Evolutionary conservation across 768 basidiomycete species (phyloP).

Genomic region (Termitomyces sp.): DNA sequence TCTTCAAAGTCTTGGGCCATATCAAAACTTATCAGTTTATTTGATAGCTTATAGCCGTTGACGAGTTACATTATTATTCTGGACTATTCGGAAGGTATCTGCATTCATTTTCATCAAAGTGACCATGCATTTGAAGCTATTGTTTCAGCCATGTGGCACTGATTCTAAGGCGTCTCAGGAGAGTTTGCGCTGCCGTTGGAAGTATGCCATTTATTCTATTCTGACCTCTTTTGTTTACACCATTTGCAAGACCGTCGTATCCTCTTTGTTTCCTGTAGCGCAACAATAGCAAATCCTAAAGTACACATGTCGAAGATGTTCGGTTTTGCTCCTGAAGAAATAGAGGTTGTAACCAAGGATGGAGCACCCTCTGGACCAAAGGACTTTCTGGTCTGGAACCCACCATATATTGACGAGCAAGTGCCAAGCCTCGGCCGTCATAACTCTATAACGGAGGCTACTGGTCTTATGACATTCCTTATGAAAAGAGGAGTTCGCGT

Average conservation of each 20-base stretch:
- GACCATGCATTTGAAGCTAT: neutral
- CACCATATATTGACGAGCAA: constrained; percentile 52
- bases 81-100: constrained; percentile 74
- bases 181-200: constrained; percentile 74
- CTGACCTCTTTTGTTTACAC: neutral
- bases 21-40: neutral
- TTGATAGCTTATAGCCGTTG: constrained; percentile 64
- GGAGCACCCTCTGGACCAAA: constrained; percentile 81
- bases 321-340: constrained; percentile 55
- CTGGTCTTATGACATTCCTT: constrained; percentile 67
- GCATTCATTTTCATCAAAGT: neutral
- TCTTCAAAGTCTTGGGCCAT: neutral
- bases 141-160: constrained; percentile 70
- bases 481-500: constrained; percentile 80
- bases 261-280: constrained; percentile 82
- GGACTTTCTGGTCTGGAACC: constrained; percentile 79
- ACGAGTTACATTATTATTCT: constrained; percentile 86
- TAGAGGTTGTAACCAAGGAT: constrained; percentile 71
- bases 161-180: constrained; percentile 70
- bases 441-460: constrained; percentile 67
- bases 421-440: constrained; percentile 52
- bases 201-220: constrained; percentile 44
- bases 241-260: constrained; percentile 43
- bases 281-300: constrained; percentile 76
- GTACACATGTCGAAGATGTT: constrained; percentile 77